Evolutionary conservation across 2,329 filamentous ascomycete genomes (phyloP), one percentile per base, ranked within the genome.

Genomic region (Pleoardoris graminearum): DNA sequence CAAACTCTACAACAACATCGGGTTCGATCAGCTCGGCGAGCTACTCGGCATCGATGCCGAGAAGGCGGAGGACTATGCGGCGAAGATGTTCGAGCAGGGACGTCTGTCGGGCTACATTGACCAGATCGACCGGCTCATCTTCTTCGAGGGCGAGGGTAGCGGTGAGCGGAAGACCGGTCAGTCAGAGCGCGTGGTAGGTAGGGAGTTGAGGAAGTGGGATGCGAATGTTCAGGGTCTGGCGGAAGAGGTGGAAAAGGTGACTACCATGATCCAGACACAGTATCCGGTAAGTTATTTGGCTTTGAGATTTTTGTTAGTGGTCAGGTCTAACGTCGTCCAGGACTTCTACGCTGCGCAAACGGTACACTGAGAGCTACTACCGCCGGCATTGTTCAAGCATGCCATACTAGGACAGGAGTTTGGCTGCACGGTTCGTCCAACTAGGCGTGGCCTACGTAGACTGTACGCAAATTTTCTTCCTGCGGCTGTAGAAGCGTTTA

Each of bases 41-140:
- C 81, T 97, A 32, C 79, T 99, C 12, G 91, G 90, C 0, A 80
- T 97, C 4, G 85, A 90, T 53, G 85, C 84, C 0, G 89, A 89
- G 46, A 88, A 87, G 71, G 93, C 93, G 3, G 94, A 99, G 78
- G 86, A 89, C 53, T 97, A 94, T 48, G 94, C 93, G 11, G 91
- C 93, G 4, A 83, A 85, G 63, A 99, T 99, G 94, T 90, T 99
- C 64, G 92, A 97, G 78, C 92, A 97, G 74, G 91, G 90, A 8
- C 85, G 94, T 27, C 76, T 99, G 46, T 84, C 88, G 3, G 94
- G 93, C 7, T 86, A 88, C 51, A 97, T 99, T 66, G 93, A 99
- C 74, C 94, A 99, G 78, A 92, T 99, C 51, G 90, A 91, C 51
- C 83, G 88, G 12, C 78, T 92, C 10, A 92, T 99, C 54, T 91